Percentiles rank a stretch among this genome's conserved stretches.
Evolutionary conservation across 2,329 filamentous ascomycete species (phyloP).

Genomic region (Colletotrichum siamense): DNA sequence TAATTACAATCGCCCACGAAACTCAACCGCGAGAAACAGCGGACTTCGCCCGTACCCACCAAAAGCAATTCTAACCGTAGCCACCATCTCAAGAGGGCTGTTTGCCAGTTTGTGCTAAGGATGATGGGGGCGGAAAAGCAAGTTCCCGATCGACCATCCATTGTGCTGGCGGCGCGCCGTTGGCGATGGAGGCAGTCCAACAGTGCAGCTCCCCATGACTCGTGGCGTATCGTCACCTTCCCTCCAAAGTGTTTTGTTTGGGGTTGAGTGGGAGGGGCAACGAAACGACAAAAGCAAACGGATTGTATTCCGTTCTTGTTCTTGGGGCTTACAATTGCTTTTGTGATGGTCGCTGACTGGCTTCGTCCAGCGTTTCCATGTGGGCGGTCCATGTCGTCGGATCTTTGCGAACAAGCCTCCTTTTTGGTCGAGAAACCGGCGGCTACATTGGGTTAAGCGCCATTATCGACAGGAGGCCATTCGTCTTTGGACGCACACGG

Average conservation of each 20-base stretch:
- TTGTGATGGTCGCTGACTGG: not conserved
- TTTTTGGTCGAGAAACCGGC: not conserved
- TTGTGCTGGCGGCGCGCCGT: not conserved
- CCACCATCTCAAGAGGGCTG: not conserved
- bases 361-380: conserved; percentile 5
- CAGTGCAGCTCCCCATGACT: conserved; percentile 8
- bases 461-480: not conserved
- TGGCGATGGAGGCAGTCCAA: not conserved
- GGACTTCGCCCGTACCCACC: not conserved
- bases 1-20: not conserved
- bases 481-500: conserved; percentile 5
- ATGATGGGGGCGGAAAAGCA: conserved; percentile 1
- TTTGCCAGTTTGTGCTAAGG: not conserved
- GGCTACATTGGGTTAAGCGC: not conserved
- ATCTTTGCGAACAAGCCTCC: conserved; percentile 17
- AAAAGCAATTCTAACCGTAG: not conserved
- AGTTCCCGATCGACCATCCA: not conserved
- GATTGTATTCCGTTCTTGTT: not conserved
- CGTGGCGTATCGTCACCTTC: not conserved
- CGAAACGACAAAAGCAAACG: not conserved
- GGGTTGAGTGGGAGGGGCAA: not conserved
- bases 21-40: not conserved
- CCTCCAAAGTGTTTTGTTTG: not conserved
- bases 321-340: not conserved
- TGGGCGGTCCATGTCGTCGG: conserved; percentile 13